Base-by-base conservation (phyloP, 1,284 basidiomycete species). In the Ceratobasidium papillatum region DNA sequence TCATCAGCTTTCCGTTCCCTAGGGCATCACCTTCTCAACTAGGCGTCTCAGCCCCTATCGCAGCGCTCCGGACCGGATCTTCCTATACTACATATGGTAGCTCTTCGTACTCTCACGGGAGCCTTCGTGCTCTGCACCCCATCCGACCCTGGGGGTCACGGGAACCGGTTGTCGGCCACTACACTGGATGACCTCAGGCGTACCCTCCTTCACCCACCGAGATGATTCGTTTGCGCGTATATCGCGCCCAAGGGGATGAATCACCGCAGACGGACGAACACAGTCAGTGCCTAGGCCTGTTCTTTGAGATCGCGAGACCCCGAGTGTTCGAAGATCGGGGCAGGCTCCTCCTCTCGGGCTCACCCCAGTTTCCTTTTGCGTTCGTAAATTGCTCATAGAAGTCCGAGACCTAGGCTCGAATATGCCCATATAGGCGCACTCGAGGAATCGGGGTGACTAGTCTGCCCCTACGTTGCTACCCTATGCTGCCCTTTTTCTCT, bases 61-160 rank as follows among this genome's bases (percentile, higher is more conserved):
- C 30, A 52, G 54, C 66, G 34, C 51, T 58, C 66, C 66, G 66
- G 66, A 17, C 66, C 66, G 66, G 38, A 58, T 54, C 52, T n/a
- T n/a, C n/a, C 54, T 69, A 69, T 32, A 38, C 66, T 58, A 17
- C 12, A 30, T 41, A 69, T 41, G 41, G 66, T 34, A 69, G 32
- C 4, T 69, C 52, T 17, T 45, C 12, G 43, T 51, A 3, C 36
- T 43, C 38, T 14, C 36, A 58, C 51, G 52, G 66, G 66, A 69
- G 30, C 66, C 66, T 69, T 69, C 52, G 30, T 25, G n/a, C 34
- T 34, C 32, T 69, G 66, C 51, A 69, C 66, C 66, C 66, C 66
- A 69, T 69, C 66, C 66, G 27, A 27, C 66, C 66, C 66, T 69
- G 51, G 30, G 66, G 34, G 27, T 52, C 45, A 22, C n/a, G 45